Evolutionary conservation across 345 rosid genomes (phyloP), one percentile per base, ranked within the genome.

Genomic region (Eucalyptus marginata): DNA sequence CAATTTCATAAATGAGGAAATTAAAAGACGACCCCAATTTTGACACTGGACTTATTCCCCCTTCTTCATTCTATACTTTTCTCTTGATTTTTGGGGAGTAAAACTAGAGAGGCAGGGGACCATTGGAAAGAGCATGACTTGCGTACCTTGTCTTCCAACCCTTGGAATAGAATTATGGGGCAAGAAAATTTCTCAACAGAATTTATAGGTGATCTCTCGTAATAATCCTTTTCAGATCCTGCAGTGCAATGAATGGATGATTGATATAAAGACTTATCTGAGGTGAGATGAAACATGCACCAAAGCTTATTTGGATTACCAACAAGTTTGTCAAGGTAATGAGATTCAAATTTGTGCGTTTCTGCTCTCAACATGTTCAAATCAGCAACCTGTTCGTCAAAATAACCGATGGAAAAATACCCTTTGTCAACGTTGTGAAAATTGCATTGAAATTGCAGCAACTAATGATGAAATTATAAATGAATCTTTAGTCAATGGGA

Each of bases 151-250:
- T 98, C 99, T 90, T 98, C 99, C 87, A 98, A 89, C 80, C 99
- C 99, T 92, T 96, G 99, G 92, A 98, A 98, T 54, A 96, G 93
- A 94, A 98, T 97, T 89, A 95, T 93, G 90, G 98, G 99, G 93
- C 99, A 98, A 89, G 98, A 97, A 93, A 98, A 98, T 87, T 90
- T 93, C 88, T 96, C 95, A 12, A 96, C 98, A 85, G 91, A 96
- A 93, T 97, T 97, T 90, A 96, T 95, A 64, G 99, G 99, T 31
- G 99, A 93, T 89, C 98, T 95, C 89, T 98, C 98, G 87, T 90
- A 94, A 92, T 87, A 95, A 47, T 94, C 94, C 92, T 94, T 92
- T 62, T 96, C 99, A 88, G 89, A 87, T 92, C 99, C 99, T 97
- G 93, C 86, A 92, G 24, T 86, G 68, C 87, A 88, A 46, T 27